A percentile compares a stretch with the other conserved stretches of the same genome.
Conservation (phyloP, 140 eudicot species). For the Ambrosia hybrid region DNA sequence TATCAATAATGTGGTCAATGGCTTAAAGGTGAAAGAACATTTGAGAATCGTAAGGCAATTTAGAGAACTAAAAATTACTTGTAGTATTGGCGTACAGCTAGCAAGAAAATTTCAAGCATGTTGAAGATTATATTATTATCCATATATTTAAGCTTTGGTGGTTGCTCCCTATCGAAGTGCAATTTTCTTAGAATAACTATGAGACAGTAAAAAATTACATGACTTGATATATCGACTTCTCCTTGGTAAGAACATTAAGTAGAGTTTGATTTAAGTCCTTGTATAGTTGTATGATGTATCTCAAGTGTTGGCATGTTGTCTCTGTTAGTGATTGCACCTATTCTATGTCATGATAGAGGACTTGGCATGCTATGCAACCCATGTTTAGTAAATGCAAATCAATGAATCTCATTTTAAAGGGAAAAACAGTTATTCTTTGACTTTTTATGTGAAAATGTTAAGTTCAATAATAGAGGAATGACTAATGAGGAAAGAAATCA, state of each 20-base stretch:
- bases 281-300: background rate
- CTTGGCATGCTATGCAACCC: background rate
- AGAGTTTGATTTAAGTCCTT: constrained; percentile 1
- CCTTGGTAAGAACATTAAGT: background rate
- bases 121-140: background rate
- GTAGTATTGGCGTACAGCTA: background rate
- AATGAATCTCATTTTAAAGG: background rate
- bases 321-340: background rate
- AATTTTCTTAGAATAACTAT: background rate
- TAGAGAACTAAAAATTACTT: background rate
- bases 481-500: background rate
- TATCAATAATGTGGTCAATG: background rate
- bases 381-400: background rate
- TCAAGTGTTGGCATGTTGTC: background rate
- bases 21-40: background rate
- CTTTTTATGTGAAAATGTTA: background rate
- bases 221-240: background rate
- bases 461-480: constrained; percentile 7
- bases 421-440: background rate
- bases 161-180: background rate
- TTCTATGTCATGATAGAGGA: background rate
- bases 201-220: background rate
- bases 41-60: background rate
- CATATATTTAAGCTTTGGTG: background rate
- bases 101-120: background rate